These are phyloP conservation scores for Canavalia ensiformis DNA, from an alignment of 306 rosid species.

Conservation along the genomic window DNA sequence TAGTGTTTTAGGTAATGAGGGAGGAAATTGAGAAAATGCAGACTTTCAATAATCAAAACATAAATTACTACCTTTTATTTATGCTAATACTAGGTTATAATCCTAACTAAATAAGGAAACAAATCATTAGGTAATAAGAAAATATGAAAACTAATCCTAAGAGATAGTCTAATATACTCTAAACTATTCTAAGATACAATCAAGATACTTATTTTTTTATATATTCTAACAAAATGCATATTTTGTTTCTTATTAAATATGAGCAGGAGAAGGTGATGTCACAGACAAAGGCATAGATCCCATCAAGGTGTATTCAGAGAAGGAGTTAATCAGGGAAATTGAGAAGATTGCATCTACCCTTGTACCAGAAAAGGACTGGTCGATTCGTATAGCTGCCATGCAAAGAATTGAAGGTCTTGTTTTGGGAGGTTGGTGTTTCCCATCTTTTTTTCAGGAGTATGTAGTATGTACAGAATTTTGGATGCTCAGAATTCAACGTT, in stretches of 20 bases:
- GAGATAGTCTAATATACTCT: background rate
- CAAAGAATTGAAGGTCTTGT: slow-evolving; percentile 96
- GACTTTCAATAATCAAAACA: background rate
- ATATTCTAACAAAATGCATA: slow-evolving; percentile 11
- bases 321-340: slow-evolving; percentile 88
- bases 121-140: background rate
- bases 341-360: slow-evolving; percentile 92
- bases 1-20: background rate
- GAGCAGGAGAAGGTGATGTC: slow-evolving; percentile 78
- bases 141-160: background rate
- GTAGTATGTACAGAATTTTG: slow-evolving; percentile 30
- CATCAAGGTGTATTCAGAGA: slow-evolving; percentile 93
- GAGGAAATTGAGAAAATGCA: background rate
- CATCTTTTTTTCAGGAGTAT: slow-evolving; percentile 37
- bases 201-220: background rate
- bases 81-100: background rate
- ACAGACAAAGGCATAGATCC: slow-evolving; percentile 76
- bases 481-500: slow-evolving; percentile 36
- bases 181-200: background rate
- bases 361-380: slow-evolving; percentile 99
- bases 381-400: slow-evolving; percentile 90
- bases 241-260: slow-evolving; percentile 47
- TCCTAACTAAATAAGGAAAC: background rate
- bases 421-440: slow-evolving; percentile 81
- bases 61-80: background rate